A percentile compares a stretch with the other conserved stretches of the same genome.
Evolutionary conservation across 2,329 filamentous ascomycete species (phyloP).

Genomic region (Aspergillus quadricinctus): DNA sequence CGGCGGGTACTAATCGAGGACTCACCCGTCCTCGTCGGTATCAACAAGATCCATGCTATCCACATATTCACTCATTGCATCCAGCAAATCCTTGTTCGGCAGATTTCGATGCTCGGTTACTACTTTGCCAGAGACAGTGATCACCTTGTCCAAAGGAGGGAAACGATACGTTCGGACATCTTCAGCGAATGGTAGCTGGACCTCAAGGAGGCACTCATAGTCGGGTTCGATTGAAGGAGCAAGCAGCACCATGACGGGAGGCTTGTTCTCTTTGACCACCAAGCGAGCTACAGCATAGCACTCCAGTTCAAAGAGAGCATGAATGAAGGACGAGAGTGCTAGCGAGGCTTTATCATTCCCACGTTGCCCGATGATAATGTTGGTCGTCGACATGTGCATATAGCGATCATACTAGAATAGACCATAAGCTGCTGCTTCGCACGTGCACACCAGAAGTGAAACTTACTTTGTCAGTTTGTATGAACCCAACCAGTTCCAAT

Average conservation of each 20-base stretch:
- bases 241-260: conserved; percentile 72
- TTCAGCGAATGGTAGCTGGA: conserved; percentile 88
- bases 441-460: not conserved
- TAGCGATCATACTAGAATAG: conserved; percentile 68
- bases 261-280: conserved; percentile 76
- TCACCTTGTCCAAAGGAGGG: conserved; percentile 78
- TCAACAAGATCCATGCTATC: conserved; percentile 84
- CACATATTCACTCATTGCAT: conserved; percentile 87
- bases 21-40: conserved; percentile 70
- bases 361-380: conserved; percentile 71
- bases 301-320: conserved; percentile 78
- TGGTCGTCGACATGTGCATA: conserved; percentile 76
- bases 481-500: conserved; percentile 83
- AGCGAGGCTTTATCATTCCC: conserved; percentile 77
- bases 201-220: conserved; percentile 81
- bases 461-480: conserved; percentile 64
- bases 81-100: conserved; percentile 66
- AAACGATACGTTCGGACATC: conserved; percentile 89
- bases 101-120: conserved; percentile 80
- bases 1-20: not conserved
- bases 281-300: conserved; percentile 82
- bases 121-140: conserved; percentile 79
- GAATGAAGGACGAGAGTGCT: conserved; percentile 83
- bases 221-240: conserved; percentile 74
- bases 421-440: conserved; percentile 2